A percentile compares a stretch with the other conserved stretches of the same genome.
These are phyloP conservation scores for Triadica sebifera DNA, from an alignment of 345 rosid species.

Conservation along the genomic window DNA sequence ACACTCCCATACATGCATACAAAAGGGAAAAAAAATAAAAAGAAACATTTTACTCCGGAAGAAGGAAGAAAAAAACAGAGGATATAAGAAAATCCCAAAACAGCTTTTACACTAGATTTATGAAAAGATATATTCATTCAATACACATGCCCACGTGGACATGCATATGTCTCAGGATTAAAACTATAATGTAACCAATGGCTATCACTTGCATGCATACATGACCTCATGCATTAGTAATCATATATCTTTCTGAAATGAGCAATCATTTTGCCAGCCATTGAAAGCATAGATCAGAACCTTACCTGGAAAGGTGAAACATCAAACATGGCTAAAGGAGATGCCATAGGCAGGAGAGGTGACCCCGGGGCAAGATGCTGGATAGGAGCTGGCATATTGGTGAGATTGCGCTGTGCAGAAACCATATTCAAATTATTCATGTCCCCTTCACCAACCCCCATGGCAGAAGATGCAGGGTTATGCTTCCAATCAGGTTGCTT, in stretches of 20 bases:
- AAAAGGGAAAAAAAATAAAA: neutral
- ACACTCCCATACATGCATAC: neutral
- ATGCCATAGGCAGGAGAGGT: conserved; percentile 66
- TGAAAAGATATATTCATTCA: neutral
- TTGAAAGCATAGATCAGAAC: neutral
- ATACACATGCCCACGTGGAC: neutral
- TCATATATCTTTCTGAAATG: neutral
- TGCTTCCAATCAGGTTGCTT: conserved; percentile 97
- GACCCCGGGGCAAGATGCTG: conserved; percentile 83
- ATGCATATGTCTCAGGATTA: neutral
- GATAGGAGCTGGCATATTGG: conserved; percentile 58
- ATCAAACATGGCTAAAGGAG: conserved; percentile 88
- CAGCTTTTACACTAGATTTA: neutral
- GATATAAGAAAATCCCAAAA: neutral
- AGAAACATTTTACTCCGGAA: neutral
- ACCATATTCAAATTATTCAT: conserved; percentile 50
- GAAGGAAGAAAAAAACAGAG: neutral
- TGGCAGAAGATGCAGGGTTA: conserved; percentile 59
- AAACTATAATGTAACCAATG: neutral
- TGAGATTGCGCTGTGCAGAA: conserved; percentile 55
- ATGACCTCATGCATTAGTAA: neutral
- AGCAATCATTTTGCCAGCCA: neutral
- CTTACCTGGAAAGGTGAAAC: conserved; percentile 91
- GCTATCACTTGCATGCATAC: neutral
- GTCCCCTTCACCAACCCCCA: conserved; percentile 63